These are phyloP conservation scores for Kodamaea ohmeri DNA, from an alignment of 1,139 yeast species.

Conservation along the genomic window DNA sequence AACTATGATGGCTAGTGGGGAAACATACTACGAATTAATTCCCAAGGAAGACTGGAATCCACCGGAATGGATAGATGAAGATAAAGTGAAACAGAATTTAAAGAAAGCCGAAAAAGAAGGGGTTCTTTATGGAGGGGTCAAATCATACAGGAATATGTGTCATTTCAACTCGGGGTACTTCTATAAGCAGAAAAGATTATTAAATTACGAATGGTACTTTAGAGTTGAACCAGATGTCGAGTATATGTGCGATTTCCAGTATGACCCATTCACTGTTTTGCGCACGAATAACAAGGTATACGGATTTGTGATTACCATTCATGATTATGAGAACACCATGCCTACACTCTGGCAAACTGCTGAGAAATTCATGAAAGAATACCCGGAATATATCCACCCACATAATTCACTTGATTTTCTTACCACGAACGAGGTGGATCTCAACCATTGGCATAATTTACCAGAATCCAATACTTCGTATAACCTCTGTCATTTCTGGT, in stretches of 20 bases:
- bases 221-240: constrained; percentile 49
- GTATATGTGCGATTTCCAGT: constrained; percentile 48
- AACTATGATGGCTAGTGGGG: constrained; percentile 80
- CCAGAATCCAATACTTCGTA: constrained; percentile 48
- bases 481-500: constrained; percentile 94
- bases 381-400: constrained; percentile 65
- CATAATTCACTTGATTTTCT: constrained; percentile 69
- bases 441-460: constrained; percentile 23
- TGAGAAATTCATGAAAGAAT: constrained; percentile 55
- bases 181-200: constrained; percentile 38
- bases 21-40: constrained; percentile 49
- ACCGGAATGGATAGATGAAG: constrained; percentile 36
- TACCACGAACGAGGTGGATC: constrained; percentile 53
- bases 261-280: constrained; percentile 43
- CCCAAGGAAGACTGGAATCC: constrained; percentile 45
- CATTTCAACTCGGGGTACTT: constrained; percentile 48
- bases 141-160: constrained; percentile 48
- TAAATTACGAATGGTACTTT: constrained; percentile 45
- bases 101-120: constrained; percentile 20
- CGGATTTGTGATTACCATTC: constrained; percentile 45
- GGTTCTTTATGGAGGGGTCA: constrained; percentile 41
- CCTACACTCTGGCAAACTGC: constrained; percentile 79
- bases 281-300: constrained; percentile 36
- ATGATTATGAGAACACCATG: constrained; percentile 49
- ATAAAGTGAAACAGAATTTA: constrained; percentile 27